A percentile compares a stretch with the other conserved stretches of the same genome.
Conservation (phyloP, 371 early-diverging fungal genomes). For the Apophysomyces ossiformis region DNA sequence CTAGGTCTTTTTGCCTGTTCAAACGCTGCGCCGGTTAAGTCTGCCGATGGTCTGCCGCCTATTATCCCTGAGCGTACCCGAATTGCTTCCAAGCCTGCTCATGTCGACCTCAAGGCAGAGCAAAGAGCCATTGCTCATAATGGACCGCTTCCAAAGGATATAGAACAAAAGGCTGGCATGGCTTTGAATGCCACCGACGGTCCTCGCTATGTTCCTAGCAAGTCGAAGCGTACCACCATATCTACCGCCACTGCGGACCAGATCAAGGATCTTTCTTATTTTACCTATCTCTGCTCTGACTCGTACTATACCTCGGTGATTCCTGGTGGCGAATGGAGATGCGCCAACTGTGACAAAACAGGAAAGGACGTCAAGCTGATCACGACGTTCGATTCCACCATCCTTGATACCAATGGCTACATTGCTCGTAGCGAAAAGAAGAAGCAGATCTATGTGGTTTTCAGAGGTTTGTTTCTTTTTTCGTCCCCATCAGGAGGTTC, state of each 20-base stretch:
- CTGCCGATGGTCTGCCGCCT: not conserved
- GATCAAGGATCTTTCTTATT: constrained; percentile 13
- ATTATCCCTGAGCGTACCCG: not conserved
- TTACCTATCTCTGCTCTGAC: constrained; percentile 20
- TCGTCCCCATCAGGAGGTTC: not conserved
- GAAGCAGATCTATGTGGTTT: constrained; percentile 19
- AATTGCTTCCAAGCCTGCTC: not conserved
- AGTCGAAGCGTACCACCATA: not conserved
- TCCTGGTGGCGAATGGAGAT: constrained; percentile 19
- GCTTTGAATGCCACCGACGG: not conserved
- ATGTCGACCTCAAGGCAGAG: constrained; percentile 1
- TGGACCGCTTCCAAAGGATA: not conserved
- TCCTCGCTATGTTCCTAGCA: not conserved
- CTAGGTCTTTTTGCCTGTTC: not conserved
- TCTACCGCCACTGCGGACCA: constrained; percentile 13
- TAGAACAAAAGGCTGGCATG: not conserved
- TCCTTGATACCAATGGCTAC: constrained; percentile 15
- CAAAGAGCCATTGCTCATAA: not conserved
- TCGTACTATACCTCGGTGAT: constrained; percentile 25
- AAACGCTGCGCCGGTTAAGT: not conserved
- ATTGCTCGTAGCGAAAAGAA: constrained; percentile 16
- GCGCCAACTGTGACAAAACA: constrained; percentile 16
- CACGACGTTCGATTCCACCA: not conserved
- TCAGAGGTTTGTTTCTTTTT: constrained; percentile 11
- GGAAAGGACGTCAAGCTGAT: constrained; percentile 15